A percentile compares a stretch with the other conserved stretches of the same genome.
Evolutionary conservation across 768 basidiomycete genomes (phyloP).

Genomic region (Mycena alexandri): DNA sequence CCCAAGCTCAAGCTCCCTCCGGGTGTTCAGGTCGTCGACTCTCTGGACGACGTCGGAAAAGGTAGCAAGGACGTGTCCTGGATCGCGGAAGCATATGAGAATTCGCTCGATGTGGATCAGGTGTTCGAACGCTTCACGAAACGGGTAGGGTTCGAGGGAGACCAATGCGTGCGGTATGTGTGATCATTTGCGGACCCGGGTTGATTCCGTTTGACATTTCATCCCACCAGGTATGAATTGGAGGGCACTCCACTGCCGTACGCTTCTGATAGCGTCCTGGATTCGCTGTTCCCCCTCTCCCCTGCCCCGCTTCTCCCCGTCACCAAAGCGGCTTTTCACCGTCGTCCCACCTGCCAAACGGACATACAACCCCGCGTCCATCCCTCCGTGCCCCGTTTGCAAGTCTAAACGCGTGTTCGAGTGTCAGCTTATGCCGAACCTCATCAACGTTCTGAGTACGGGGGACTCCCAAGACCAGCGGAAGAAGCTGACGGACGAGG

Average conservation of each 20-base stretch:
- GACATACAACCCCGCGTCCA: slow-evolving; percentile 64
- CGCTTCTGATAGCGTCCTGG: slow-evolving; percentile 80
- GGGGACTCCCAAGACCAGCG: slow-evolving; percentile 38
- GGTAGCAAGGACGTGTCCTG: slow-evolving; percentile 65
- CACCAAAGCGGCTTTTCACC: slow-evolving; percentile 71
- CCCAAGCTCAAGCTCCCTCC: slow-evolving; percentile 61
- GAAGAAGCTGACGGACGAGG: slow-evolving; percentile 70
- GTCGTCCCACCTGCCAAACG: slow-evolving; percentile 63
- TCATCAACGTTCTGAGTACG: slow-evolving; percentile 80
- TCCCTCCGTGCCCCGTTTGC: slow-evolving; percentile 80
- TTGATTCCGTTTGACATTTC: slow-evolving; percentile 15
- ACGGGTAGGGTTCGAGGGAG: slow-evolving; percentile 75
- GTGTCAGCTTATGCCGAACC: slow-evolving; percentile 94
- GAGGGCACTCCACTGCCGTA: slow-evolving; percentile 88
- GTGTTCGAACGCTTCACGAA: slow-evolving; percentile 89
- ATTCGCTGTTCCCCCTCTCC: slow-evolving; percentile 78
- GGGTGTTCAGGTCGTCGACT: slow-evolving; percentile 58
- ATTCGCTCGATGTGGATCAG: slow-evolving; percentile 82
- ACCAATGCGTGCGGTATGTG: slow-evolving; percentile 91
- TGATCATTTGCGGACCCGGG: slow-evolving; percentile 30
- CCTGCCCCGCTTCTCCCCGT: slow-evolving; percentile 61
- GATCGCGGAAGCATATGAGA: slow-evolving; percentile 85
- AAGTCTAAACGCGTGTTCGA: slow-evolving; percentile 82
- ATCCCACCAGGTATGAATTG: slow-evolving; percentile 81
- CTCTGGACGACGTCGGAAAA: slow-evolving; percentile 52